Conservation (phyloP, 106 monocot genomes). For the Phalaenopsis equestris region DNA sequence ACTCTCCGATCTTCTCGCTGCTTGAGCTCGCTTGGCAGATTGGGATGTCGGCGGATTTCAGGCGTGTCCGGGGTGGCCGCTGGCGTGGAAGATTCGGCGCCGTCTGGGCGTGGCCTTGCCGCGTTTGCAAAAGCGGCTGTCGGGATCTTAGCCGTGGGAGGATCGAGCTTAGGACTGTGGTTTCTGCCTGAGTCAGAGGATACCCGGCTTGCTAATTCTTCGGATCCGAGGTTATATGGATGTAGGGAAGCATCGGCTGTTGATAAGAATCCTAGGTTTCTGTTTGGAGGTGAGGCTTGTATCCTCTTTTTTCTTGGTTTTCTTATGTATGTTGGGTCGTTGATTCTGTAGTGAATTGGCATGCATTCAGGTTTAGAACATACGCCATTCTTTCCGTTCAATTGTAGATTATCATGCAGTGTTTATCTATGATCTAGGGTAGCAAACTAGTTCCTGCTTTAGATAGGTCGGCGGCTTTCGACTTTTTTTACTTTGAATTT, state of each 20-base stretch:
- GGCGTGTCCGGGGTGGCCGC: neutral
- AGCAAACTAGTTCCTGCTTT: neutral
- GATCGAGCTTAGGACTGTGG: constrained; percentile 15
- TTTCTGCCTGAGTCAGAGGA: constrained; percentile 1
- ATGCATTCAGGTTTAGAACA: neutral
- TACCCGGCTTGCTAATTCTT: constrained; percentile 9
- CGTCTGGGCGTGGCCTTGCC: neutral
- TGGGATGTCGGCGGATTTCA: neutral
- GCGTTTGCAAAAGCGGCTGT: constrained; percentile 3
- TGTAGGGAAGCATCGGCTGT: neutral
- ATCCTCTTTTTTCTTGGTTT: neutral
- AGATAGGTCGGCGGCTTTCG: neutral
- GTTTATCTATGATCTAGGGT: neutral
- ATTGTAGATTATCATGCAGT: neutral
- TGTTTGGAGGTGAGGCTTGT: constrained; percentile 36
- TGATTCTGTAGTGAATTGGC: neutral
- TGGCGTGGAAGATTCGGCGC: neutral
- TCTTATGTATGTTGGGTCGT: neutral
- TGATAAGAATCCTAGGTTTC: constrained; percentile 26
- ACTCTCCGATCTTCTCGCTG: neutral
- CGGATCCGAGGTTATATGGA: neutral
- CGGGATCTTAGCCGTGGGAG: constrained; percentile 16
- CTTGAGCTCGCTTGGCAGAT: neutral
- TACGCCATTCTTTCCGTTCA: neutral
- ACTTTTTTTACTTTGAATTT: neutral